Conservation (phyloP, 495 filamentous ascomycete genomes). For the Amorphotheca resinae region DNA sequence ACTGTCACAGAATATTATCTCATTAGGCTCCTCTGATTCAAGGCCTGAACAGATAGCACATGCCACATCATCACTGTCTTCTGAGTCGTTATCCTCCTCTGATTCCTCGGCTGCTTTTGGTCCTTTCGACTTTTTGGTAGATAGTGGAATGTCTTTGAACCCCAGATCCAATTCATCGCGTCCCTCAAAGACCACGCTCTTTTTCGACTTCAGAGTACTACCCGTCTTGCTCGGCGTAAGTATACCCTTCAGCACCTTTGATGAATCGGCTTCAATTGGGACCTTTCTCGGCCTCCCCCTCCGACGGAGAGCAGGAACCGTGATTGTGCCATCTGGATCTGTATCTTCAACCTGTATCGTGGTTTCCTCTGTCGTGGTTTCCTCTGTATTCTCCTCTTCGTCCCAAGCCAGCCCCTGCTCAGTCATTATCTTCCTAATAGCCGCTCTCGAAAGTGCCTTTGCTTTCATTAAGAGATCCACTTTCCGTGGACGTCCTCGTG, state of each 20-base stretch:
- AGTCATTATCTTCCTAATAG: slow-evolving; percentile 6
- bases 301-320: background rate
- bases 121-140: slow-evolving; percentile 1
- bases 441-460: slow-evolving; percentile 10
- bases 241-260: slow-evolving; percentile 12
- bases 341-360: background rate
- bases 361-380: background rate
- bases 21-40: slow-evolving; percentile 22
- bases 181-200: slow-evolving; percentile 15
- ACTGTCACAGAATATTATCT: slow-evolving; percentile 85
- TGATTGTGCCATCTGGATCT: background rate
- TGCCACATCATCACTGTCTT: background rate
- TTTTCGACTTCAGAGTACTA: slow-evolving; percentile 3
- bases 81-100: background rate
- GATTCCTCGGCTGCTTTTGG: background rate
- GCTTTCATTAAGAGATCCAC: slow-evolving; percentile 10
- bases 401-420: background rate
- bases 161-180: slow-evolving; percentile 14
- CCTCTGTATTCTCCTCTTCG: slow-evolving; percentile 2
- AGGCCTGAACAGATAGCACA: slow-evolving; percentile 8
- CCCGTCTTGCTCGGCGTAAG: slow-evolving; percentile 16
- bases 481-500: slow-evolving; percentile 8
- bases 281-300: slow-evolving; percentile 6
- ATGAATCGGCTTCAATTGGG: background rate
- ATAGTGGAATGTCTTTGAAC: slow-evolving; percentile 18